Evolutionary conservation across 345 rosid genomes (phyloP), one percentile per base, ranked within the genome.

Genomic region (Gossypium bickii): DNA sequence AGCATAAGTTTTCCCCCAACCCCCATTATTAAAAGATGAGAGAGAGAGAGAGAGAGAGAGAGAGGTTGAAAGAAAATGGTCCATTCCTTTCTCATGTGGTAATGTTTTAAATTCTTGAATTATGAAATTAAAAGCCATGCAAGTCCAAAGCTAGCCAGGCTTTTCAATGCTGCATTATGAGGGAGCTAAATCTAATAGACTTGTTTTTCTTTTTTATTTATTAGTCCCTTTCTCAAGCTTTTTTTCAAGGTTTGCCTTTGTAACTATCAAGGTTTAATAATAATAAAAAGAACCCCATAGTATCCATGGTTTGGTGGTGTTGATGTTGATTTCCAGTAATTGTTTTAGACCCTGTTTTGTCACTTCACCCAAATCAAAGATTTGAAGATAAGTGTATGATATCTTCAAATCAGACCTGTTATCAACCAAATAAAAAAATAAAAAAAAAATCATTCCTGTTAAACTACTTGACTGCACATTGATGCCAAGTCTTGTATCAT

Each of bases 1-100:
- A 76, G 73, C 76, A 73, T 27, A 77, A 67, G 60, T 61, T 61
- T 70, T 70, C 76, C 79, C 85, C 89, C 89, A 77, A 75, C 85
- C 72, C 20, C 81, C 81, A 81, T 79, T 57, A 74, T 79, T 80
- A 70, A 62, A 29, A 67, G 64, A 25, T 63, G 64, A 22, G 34
- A 73, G 0, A 22, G 24, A 22, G 24, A 20, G 71, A 58, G 24
- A 63, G 61, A 65, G 74, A 57, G 73, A 73, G 20, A 44, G 0
- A 56, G 8, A 10, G 61, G 5, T 18, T 38, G 61, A 49, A 4
- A 29, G 0, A 38, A 34, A 64, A 52, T 79, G 85, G 85, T 63
- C 85, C 89, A 82, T 82, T 74, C 51, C 84, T 74, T 74, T 44
- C 61, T 77, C 83, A 49, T 72, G 83, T 67, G 77, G 55, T 29